Evolutionary conservation across 768 basidiomycete species (phyloP).

Genomic region (Calocera viscosa): DNA sequence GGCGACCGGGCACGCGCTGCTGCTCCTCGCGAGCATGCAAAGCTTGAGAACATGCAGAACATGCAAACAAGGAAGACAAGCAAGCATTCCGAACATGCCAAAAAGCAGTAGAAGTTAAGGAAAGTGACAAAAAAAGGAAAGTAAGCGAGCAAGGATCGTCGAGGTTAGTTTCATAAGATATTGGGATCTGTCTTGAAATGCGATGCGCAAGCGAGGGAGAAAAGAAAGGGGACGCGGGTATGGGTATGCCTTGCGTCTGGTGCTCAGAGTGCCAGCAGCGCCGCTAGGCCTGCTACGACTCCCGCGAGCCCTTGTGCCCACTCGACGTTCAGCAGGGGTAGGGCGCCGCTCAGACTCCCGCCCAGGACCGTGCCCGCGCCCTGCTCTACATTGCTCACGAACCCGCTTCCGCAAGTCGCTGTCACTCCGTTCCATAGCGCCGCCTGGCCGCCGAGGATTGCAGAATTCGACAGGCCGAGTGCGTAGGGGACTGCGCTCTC

Average conservation of each 20-base stretch:
- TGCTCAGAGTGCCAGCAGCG: slow-evolving; percentile 1
- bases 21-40: too few relatives aligned
- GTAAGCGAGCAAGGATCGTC: too few relatives aligned
- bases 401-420: slow-evolving; percentile 53
- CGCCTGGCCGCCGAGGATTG: slow-evolving; percentile 52
- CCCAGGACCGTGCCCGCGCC: slow-evolving; percentile 1
- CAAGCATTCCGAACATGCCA: too few relatives aligned
- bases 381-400: slow-evolving; percentile 37
- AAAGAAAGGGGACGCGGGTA: too few relatives aligned
- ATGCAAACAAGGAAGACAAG: too few relatives aligned
- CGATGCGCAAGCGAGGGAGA: too few relatives aligned
- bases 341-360: not conserved
- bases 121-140: too few relatives aligned
- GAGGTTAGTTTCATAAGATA: too few relatives aligned
- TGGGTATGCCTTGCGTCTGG: not conserved
- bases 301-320: not conserved
- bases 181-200: too few relatives aligned
- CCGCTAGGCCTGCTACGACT: not conserved
- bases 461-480: slow-evolving; percentile 53
- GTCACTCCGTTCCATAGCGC: slow-evolving; percentile 51
- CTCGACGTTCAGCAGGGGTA: not conserved
- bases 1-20: too few relatives aligned
- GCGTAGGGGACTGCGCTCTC: slow-evolving; percentile 62
- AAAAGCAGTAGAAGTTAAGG: too few relatives aligned
- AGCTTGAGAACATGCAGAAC: too few relatives aligned